Evolutionary conservation across 2,329 filamentous ascomycete species (phyloP).

Genomic region (Sarocladium brachiariae): DNA sequence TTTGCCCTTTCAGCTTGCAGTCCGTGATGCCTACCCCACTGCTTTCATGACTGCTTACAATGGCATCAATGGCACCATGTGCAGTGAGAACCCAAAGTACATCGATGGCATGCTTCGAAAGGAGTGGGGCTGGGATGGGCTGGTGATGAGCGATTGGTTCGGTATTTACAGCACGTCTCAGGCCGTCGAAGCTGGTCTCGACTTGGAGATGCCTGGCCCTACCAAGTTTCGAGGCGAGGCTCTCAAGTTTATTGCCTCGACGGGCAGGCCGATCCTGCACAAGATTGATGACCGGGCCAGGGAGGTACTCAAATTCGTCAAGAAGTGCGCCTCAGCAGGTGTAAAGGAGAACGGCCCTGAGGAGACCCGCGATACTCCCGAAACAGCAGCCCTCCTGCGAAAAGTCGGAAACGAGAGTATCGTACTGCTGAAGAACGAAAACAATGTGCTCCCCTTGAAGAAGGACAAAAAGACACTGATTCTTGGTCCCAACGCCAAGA

Average conservation of each 20-base stretch:
- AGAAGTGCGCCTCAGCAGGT: slow-evolving; percentile 45
- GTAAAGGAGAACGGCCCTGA: slow-evolving; percentile 50
- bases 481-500: slow-evolving; percentile 51
- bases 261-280: slow-evolving; percentile 48
- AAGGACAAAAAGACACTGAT: slow-evolving; percentile 55
- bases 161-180: slow-evolving; percentile 49
- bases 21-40: slow-evolving; percentile 42
- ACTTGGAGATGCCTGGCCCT: slow-evolving; percentile 56
- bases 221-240: slow-evolving; percentile 42
- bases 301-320: slow-evolving; percentile 52
- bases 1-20: slow-evolving; percentile 50
- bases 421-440: slow-evolving; percentile 68
- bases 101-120: slow-evolving; percentile 43
- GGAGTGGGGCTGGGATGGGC: slow-evolving; percentile 52
- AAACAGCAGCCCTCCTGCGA: slow-evolving; percentile 58
- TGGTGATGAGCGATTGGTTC: slow-evolving; percentile 55
- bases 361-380: slow-evolving; percentile 47
- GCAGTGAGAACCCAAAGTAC: slow-evolving; percentile 45
- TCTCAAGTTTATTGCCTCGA: slow-evolving; percentile 44
- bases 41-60: slow-evolving; percentile 56
- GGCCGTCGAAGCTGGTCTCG: slow-evolving; percentile 43
- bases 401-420: slow-evolving; percentile 62
- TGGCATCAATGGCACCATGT: slow-evolving; percentile 49
- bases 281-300: slow-evolving; percentile 52
- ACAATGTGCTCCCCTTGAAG: slow-evolving; percentile 53